Evolutionary conservation across 2,329 filamentous ascomycete genomes (phyloP).

Genomic region (Botryotinia globosa): DNA sequence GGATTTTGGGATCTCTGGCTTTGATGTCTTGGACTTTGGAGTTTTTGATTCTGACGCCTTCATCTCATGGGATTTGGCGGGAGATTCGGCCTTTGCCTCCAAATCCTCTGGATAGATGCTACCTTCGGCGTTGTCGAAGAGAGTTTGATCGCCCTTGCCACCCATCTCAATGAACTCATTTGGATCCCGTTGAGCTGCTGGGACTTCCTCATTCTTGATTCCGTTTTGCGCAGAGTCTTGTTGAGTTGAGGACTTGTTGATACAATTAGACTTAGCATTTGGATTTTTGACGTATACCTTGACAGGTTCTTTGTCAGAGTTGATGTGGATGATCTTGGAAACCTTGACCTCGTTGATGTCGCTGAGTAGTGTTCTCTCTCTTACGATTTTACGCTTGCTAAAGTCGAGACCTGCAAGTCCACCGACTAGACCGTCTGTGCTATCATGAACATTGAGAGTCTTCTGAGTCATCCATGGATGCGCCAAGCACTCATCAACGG

Average conservation of each 20-base stretch:
- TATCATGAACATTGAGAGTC: constrained; percentile 66
- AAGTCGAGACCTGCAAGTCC: constrained; percentile 81
- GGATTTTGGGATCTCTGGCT: neutral
- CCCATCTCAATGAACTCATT: constrained; percentile 82
- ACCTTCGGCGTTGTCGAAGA: constrained; percentile 63
- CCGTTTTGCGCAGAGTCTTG: constrained; percentile 29
- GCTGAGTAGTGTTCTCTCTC: constrained; percentile 83
- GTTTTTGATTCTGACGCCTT: neutral
- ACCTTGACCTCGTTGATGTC: constrained; percentile 73
- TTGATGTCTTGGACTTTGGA: neutral
- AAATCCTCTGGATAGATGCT: constrained; percentile 21
- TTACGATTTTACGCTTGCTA: constrained; percentile 70
- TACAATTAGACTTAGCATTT: constrained; percentile 43
- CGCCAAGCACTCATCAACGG: constrained; percentile 83
- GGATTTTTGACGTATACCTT: constrained; percentile 76
- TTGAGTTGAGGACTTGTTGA: constrained; percentile 41
- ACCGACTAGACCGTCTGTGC: constrained; percentile 88
- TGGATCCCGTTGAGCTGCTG: constrained; percentile 64
- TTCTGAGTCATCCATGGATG: constrained; percentile 83
- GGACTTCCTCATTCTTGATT: constrained; percentile 57
- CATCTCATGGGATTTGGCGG: neutral
- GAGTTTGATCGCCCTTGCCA: constrained; percentile 76
- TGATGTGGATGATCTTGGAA: constrained; percentile 55
- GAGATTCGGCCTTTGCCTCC: neutral
- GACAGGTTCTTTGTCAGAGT: constrained; percentile 55